Base-by-base conservation (phyloP, 441 rosid species). In the Jatropha multifida region DNA sequence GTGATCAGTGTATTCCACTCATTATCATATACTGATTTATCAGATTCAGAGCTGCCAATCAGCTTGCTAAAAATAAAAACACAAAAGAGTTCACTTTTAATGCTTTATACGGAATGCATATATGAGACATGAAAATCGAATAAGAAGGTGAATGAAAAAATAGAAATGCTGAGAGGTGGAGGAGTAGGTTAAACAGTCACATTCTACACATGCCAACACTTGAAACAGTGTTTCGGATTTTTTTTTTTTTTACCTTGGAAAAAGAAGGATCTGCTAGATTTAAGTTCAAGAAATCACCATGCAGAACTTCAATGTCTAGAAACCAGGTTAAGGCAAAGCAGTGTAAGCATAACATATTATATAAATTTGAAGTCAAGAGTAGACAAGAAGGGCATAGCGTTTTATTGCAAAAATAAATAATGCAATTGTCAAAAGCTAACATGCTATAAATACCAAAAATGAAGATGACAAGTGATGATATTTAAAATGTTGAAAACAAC, bases 211-310 rank as follows among this genome's bases (percentile, higher is more conserved):
- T n/a, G 13, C 20, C 7, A 7, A 14, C 23, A 12, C 14, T 12
- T 9, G 12, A 12, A 0, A 44, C 59, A 14, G 46, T 12, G 32
- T 32, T 32, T 32, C 1, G 2, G 32, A 32, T 32, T 32, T 32
- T 32, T 23, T 23, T 23, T 65, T 46, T 71, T 42, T 61, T 79
- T 79, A 89, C 98, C 98, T 91, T 83, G 23, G 86, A 78, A 68
- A 83, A 87, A 2, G 83, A 79, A 52, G 88, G 81, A 84, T 86
- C 91, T 54, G 80, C 70, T 7, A 96, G 97, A 85, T 88, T 78
- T 71, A 91, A 78, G 38, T 80, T 86, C 80, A 94, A 83, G 80
- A 94, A 93, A 73, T 93, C 94, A 49, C 91, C 86, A 80, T 89
- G 89, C 69, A 79, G 46, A 72, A 90, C 86, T 80, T 91, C 85